phyloP scores from a whole-genome alignment of 2,329 filamentous ascomycete species.

The Colletotrichum sp. region DNA sequence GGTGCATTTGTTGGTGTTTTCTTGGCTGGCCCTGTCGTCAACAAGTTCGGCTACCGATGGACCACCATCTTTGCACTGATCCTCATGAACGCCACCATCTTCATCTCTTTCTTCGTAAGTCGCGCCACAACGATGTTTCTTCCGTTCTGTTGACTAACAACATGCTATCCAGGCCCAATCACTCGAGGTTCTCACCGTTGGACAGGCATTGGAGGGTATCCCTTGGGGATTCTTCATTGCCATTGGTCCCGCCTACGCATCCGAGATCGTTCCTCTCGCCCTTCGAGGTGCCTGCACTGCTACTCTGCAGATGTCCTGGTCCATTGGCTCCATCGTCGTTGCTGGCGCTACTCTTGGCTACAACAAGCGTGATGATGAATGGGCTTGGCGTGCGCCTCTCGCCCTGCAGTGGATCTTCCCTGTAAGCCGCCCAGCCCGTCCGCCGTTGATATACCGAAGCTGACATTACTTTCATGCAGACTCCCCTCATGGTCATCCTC shows the following conservation, averaged over 20 bases:
- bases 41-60: slow-evolving; percentile 40
- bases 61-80: slow-evolving; percentile 34
- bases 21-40: slow-evolving; percentile 41
- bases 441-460: not conserved
- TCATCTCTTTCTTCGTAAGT: slow-evolving; percentile 56
- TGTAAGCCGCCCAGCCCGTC: not conserved
- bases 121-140: slow-evolving; percentile 17
- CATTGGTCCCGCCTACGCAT: slow-evolving; percentile 65
- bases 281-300: slow-evolving; percentile 62
- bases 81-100: slow-evolving; percentile 39
- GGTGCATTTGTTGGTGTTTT: slow-evolving; percentile 41
- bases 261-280: slow-evolving; percentile 62
- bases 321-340: slow-evolving; percentile 65
- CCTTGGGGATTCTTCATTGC: slow-evolving; percentile 70
- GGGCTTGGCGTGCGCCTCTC: slow-evolving; percentile 49
- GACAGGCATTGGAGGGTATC: slow-evolving; percentile 63
- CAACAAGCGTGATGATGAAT: slow-evolving; percentile 41
- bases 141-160: slow-evolving; percentile 11
- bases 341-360: slow-evolving; percentile 58
- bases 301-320: slow-evolving; percentile 70
- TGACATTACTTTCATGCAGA: slow-evolving; percentile 27
- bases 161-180: slow-evolving; percentile 35
- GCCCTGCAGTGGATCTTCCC: slow-evolving; percentile 65
- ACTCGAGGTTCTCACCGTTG: slow-evolving; percentile 46
- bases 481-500: slow-evolving; percentile 56